Percentiles rank a stretch among this genome's conserved stretches.
Evolutionary conservation across 192 early-diverging fungal species (phyloP).

Genomic region (Linderina pennispora): DNA sequence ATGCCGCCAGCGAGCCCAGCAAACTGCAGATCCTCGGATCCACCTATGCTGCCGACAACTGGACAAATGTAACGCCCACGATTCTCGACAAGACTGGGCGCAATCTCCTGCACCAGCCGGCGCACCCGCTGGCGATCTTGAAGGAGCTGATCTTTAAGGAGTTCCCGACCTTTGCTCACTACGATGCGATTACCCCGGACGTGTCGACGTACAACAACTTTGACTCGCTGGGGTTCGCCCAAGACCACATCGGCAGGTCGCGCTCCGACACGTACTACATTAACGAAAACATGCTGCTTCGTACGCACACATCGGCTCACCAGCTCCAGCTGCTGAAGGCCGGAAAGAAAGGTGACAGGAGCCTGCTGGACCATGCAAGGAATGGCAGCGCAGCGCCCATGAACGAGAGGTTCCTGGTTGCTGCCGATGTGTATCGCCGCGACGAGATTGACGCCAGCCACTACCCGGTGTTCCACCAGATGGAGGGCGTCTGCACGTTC

Average conservation of each 20-base stretch:
- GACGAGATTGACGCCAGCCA: conserved; percentile 96
- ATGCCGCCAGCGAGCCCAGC: too few relatives aligned
- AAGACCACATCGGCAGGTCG: conserved; percentile 76
- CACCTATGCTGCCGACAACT: conserved; percentile 48
- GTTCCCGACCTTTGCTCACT: conserved; percentile 59
- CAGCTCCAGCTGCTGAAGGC: conserved; percentile 71
- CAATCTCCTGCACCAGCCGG: conserved; percentile 66
- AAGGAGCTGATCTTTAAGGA: conserved; percentile 70
- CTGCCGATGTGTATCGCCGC: conserved; percentile 94
- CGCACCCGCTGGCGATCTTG: conserved; percentile 86
- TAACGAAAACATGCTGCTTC: conserved; percentile 67
- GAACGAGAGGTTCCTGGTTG: conserved; percentile 71
- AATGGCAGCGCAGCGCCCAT: conserved; percentile 20
- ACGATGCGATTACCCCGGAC: conserved; percentile 68
- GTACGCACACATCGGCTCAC: conserved; percentile 95
- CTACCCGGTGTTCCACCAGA: conserved; percentile 98
- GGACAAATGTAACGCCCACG: conserved; percentile 71
- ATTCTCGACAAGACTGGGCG: conserved; percentile 73
- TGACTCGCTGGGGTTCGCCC: conserved; percentile 79
- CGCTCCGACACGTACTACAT: conserved; percentile 92
- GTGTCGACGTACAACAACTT: conserved; percentile 85
- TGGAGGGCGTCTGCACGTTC: conserved; percentile 81
- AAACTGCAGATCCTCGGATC: conserved; percentile 16
- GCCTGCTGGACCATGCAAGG: conserved; percentile 18
- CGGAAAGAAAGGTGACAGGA: conserved; percentile 10